Conservation (phyloP, 1,139 yeast genomes). For the Debaryomyces fabryi region DNA sequence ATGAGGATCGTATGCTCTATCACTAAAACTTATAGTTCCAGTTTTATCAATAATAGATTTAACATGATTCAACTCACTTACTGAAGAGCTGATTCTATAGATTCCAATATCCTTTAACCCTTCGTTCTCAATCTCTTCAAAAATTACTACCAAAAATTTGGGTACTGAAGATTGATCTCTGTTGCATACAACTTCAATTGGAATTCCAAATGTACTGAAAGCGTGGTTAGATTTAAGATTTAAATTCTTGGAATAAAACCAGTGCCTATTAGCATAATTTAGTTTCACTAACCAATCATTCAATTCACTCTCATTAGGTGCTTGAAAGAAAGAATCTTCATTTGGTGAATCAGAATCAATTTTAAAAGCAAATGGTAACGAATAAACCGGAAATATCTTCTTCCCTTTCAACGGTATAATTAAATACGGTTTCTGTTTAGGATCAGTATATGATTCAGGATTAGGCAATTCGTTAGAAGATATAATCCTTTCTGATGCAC, state of each 20-base stretch:
- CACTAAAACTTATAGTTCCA: constrained; percentile 58
- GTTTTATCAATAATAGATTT: constrained; percentile 74
- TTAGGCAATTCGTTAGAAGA: constrained; percentile 63
- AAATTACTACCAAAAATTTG: constrained; percentile 60
- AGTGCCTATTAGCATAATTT: constrained; percentile 54
- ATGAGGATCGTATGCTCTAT: constrained; percentile 79
- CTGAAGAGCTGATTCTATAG: constrained; percentile 88
- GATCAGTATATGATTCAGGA: constrained; percentile 41
- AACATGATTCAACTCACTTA: constrained; percentile 72
- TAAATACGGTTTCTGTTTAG: constrained; percentile 57
- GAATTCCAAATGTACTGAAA: constrained; percentile 81
- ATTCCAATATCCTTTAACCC: constrained; percentile 92
- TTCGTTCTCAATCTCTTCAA: constrained; percentile 75
- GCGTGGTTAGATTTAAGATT: constrained; percentile 31
- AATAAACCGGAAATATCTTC: constrained; percentile 57
- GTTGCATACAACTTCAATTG: constrained; percentile 71
- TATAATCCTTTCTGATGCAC: constrained; percentile 52
- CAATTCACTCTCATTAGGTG: constrained; percentile 62
- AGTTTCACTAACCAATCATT: constrained; percentile 72
- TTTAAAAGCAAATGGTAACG: constrained; percentile 60
- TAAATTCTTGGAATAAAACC: constrained; percentile 53
- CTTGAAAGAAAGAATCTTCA: constrained; percentile 70
- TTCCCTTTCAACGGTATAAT: constrained; percentile 57
- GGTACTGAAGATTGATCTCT: constrained; percentile 72
- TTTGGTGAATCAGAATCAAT: constrained; percentile 54